phyloP scores from a whole-genome alignment of 2,329 filamentous ascomycete species.

The Fusarium bulbicola region DNA sequence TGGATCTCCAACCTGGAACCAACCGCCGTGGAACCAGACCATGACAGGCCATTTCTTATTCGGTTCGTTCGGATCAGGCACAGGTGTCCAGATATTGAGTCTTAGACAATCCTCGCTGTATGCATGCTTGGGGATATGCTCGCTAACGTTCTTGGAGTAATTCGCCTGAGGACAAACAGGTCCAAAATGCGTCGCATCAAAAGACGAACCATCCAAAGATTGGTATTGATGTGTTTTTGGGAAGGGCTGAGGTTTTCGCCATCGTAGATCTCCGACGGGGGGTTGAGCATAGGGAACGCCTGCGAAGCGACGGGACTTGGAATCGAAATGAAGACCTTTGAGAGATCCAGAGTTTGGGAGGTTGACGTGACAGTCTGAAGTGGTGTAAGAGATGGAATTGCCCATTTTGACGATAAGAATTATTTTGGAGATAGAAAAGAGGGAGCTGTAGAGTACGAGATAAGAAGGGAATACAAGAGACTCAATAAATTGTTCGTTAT shows the following conservation, averaged over 20 bases:
- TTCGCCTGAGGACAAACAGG: constrained; percentile 7
- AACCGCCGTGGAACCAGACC: constrained; percentile 55
- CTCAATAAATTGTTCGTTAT: background rate
- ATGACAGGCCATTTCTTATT: constrained; percentile 43
- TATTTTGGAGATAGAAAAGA: background rate
- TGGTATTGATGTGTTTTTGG: background rate
- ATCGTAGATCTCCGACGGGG: constrained; percentile 35
- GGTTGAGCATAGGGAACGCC: constrained; percentile 53
- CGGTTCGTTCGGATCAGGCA: background rate
- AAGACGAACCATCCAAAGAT: background rate
- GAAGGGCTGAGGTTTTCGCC: background rate
- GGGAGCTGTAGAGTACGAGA: rapidly evolving
- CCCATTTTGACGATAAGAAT: background rate
- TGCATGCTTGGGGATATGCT: constrained; percentile 7
- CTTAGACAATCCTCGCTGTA: constrained; percentile 11
- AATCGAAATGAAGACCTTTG: constrained; percentile 47
- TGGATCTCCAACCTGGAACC: constrained; percentile 58
- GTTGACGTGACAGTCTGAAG: background rate
- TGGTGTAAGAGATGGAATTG: constrained; percentile 9
- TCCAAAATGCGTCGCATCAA: background rate
- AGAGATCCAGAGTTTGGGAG: constrained; percentile 14
- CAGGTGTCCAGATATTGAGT: constrained; percentile 1
- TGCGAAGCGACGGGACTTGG: constrained; percentile 47
- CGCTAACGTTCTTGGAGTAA: constrained; percentile 16
- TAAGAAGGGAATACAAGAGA: background rate